A percentile compares a stretch with the other conserved stretches of the same genome.
Evolutionary conservation across 495 filamentous ascomycete genomes (phyloP).

Genomic region (Penicillium psychrofluorescens): DNA sequence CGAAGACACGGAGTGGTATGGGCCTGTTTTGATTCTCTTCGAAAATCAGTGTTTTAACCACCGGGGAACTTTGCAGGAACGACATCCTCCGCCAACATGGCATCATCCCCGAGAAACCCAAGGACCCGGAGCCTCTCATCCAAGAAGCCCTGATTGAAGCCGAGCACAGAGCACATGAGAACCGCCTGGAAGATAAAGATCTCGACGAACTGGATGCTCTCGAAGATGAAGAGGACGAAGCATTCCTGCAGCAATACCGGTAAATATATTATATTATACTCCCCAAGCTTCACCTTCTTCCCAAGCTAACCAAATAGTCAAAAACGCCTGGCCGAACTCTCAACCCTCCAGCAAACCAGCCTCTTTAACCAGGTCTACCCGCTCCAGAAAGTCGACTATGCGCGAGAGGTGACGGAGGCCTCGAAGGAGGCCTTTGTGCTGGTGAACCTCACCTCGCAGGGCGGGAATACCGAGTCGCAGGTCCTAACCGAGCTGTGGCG

Average conservation of each 20-base stretch:
- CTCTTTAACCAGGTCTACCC: slow-evolving; percentile 87
- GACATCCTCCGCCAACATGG: slow-evolving; percentile 96
- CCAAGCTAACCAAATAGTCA: slow-evolving; percentile 41
- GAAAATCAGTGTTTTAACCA: neutral
- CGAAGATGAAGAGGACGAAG: slow-evolving; percentile 92
- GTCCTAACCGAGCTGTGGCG: slow-evolving; percentile 83
- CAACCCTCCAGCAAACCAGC: slow-evolving; percentile 62
- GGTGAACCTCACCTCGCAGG: slow-evolving; percentile 77
- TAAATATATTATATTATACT: slow-evolving; percentile 6
- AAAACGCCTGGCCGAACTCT: slow-evolving; percentile 76
- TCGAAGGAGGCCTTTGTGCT: slow-evolving; percentile 67
- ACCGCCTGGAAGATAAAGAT: slow-evolving; percentile 86
- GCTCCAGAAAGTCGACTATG: slow-evolving; percentile 88
- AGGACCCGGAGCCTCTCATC: slow-evolving; percentile 87
- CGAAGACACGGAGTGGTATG: slow-evolving; percentile 95
- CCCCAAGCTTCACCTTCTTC: neutral
- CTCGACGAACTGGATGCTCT: slow-evolving; percentile 88
- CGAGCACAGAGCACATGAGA: slow-evolving; percentile 73
- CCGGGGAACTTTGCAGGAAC: slow-evolving; percentile 56
- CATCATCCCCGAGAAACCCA: slow-evolving; percentile 91
- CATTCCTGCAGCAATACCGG: slow-evolving; percentile 81
- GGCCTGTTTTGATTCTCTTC: slow-evolving; percentile 3
- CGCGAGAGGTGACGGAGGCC: slow-evolving; percentile 85
- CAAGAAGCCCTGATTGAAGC: slow-evolving; percentile 90
- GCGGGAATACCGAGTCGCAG: slow-evolving; percentile 76